Conservation (phyloP, 129 eudicot species). For the Escallonia rubra region DNA sequence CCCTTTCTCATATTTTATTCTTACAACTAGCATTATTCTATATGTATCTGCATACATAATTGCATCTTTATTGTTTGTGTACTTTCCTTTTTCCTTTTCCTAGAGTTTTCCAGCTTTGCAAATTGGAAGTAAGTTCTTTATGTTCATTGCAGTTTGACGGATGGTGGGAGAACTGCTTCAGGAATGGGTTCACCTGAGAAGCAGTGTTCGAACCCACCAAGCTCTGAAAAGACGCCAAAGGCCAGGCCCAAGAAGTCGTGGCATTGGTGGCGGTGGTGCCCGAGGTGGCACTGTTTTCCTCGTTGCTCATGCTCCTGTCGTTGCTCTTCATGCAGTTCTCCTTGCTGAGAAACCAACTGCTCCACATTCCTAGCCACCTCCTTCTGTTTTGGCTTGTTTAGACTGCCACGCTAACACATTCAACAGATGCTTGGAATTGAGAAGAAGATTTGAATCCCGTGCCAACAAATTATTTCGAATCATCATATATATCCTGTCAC, state of each 20-base stretch:
- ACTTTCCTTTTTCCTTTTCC: not conserved
- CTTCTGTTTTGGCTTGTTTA: no score
- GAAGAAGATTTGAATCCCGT: no score
- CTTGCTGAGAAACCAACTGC: conserved; percentile 12
- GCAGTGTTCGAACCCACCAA: not conserved
- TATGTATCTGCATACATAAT: not conserved
- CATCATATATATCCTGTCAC: no score
- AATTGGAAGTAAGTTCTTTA: not conserved
- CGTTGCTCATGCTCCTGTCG: conserved; percentile 4
- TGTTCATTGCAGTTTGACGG: conserved; percentile 8
- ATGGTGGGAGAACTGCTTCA: conserved; percentile 1
- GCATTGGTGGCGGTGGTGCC: not conserved
- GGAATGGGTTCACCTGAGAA: not conserved
- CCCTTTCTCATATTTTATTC: no score
- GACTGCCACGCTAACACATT: no score
- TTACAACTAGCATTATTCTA: not conserved
- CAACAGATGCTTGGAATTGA: no score
- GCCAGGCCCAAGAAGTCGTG: not conserved
- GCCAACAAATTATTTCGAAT: no score
- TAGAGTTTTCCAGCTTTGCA: no score
- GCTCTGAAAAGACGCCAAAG: not conserved
- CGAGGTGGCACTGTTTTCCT: not conserved
- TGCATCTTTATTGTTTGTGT: not conserved
- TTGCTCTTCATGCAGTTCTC: not conserved
- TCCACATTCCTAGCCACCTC: not conserved